Evolutionary conservation across 2,329 filamentous ascomycete genomes (phyloP).

Genomic region (Hawksworthiomyces lignivorus): DNA sequence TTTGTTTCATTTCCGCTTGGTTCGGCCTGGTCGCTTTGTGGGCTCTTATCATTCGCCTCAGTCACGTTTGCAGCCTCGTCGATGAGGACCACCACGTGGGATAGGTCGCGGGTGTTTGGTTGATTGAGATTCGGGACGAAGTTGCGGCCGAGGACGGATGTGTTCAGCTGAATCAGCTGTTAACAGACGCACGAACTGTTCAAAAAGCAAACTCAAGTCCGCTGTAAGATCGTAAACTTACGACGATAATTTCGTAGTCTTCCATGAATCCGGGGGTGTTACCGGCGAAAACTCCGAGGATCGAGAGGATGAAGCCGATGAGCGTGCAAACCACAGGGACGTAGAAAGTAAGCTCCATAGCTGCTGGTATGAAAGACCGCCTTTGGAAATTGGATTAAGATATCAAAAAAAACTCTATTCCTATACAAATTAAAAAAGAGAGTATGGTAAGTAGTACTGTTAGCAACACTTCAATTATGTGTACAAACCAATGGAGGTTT

Average conservation of each 20-base stretch:
- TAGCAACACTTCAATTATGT: not conserved
- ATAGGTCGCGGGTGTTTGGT: slow-evolving; percentile 18
- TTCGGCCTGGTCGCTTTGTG: too few species aligned
- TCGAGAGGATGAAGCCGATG: slow-evolving; percentile 27
- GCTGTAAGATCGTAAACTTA: slow-evolving; percentile 19
- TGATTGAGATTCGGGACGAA: slow-evolving; percentile 23
- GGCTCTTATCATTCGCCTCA: too few species aligned
- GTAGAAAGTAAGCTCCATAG: slow-evolving; percentile 5
- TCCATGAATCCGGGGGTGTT: slow-evolving; percentile 29
- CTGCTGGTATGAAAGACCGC: not conserved
- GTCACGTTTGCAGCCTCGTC: slow-evolving; percentile 7
- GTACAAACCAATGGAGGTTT: not conserved
- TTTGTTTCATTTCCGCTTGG: not conserved
- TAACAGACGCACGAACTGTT: not conserved
- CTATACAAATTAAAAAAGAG: too few species aligned
- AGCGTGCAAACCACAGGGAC: slow-evolving; percentile 27
- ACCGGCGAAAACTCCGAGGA: slow-evolving; percentile 31
- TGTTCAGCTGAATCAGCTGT: slow-evolving; percentile 37
- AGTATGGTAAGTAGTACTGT: not conserved
- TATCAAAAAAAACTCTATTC: too few species aligned
- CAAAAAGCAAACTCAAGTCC: too few species aligned
- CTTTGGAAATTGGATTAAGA: too few species aligned
- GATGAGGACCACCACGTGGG: slow-evolving; percentile 12
- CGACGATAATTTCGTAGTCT: slow-evolving; percentile 30
- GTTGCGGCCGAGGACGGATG: slow-evolving; percentile 31